A percentile compares a stretch with the other conserved stretches of the same genome.
These are phyloP conservation scores for Rubroboletus satanas DNA, from an alignment of 768 basidiomycete species.

Conservation along the genomic window DNA sequence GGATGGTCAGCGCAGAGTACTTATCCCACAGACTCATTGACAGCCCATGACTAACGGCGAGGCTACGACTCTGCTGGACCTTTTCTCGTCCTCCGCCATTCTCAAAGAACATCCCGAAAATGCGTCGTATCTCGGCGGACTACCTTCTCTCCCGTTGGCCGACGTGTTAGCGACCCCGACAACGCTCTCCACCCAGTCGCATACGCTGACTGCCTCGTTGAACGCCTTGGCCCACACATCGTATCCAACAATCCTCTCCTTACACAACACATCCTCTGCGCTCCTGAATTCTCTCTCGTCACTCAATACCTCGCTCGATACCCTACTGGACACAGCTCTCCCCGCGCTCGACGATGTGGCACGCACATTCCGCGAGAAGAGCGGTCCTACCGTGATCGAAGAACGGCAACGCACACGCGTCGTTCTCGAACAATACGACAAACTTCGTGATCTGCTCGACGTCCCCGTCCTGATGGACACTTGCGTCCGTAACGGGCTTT, in stretches of 20 bases:
- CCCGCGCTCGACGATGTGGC: constrained; percentile 76
- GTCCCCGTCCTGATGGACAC: constrained; percentile 89
- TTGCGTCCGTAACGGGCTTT: constrained; percentile 89
- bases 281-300: constrained; percentile 69
- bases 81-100: constrained; percentile 20
- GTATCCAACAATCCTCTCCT: constrained; percentile 87
- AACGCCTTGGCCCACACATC: constrained; percentile 88
- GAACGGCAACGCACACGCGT: constrained; percentile 73
- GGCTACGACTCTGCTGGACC: constrained; percentile 22
- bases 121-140: constrained; percentile 55
- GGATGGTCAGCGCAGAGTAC: background rate
- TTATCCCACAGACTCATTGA: background rate
- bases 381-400: constrained; percentile 62
- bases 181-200: constrained; percentile 74
- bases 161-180: constrained; percentile 73
- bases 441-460: constrained; percentile 87
- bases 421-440: constrained; percentile 93
- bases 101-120: constrained; percentile 24
- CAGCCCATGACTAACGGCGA: constrained; percentile 24
- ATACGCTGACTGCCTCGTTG: constrained; percentile 84
- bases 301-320: constrained; percentile 68
- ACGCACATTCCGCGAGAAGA: constrained; percentile 64
- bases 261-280: constrained; percentile 74
- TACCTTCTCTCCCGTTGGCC: constrained; percentile 62
- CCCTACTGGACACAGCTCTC: constrained; percentile 61